Percentiles rank a stretch among this genome's conserved stretches.
These are phyloP conservation scores for Exophiala sp. DNA, from an alignment of 2,329 filamentous ascomycete species.

Conservation along the genomic window DNA sequence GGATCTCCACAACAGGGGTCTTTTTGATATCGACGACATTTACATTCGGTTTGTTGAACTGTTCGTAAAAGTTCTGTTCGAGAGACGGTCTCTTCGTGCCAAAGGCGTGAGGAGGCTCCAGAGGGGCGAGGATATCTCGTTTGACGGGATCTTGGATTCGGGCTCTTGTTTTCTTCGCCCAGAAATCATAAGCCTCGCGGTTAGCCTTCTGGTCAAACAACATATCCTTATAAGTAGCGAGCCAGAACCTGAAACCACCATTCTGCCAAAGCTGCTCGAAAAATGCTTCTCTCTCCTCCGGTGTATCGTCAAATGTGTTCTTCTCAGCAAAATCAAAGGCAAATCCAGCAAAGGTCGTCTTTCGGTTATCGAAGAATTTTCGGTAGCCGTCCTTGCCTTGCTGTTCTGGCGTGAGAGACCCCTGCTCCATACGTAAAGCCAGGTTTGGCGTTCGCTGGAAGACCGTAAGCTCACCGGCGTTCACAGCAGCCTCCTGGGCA, in stretches of 20 bases:
- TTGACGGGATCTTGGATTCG: slow-evolving; percentile 50
- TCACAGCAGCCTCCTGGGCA: slow-evolving; percentile 54
- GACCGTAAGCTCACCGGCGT: slow-evolving; percentile 47
- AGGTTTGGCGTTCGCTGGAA: slow-evolving; percentile 65
- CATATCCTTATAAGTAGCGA: slow-evolving; percentile 50
- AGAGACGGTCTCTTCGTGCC: slow-evolving; percentile 50
- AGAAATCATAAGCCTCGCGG: slow-evolving; percentile 52
- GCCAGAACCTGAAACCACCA: slow-evolving; percentile 55
- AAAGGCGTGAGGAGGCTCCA: slow-evolving; percentile 53
- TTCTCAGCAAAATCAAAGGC: slow-evolving; percentile 54
- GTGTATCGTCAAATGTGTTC: slow-evolving; percentile 23
- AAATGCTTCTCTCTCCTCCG: slow-evolving; percentile 37
- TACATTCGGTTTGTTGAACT: slow-evolving; percentile 37
- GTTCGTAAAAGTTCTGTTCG: slow-evolving; percentile 51
- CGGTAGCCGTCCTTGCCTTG: slow-evolving; percentile 1
- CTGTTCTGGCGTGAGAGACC: slow-evolving; percentile 36
- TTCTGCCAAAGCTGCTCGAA: slow-evolving; percentile 49
- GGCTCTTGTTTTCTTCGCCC: slow-evolving; percentile 49
- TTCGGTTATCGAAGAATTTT: neutral
- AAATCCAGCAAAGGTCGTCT: slow-evolving; percentile 27
- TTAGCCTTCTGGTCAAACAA: slow-evolving; percentile 48
- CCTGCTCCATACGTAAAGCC: slow-evolving; percentile 57
- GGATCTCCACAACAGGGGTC: no score
- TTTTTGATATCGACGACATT: slow-evolving; percentile 30
- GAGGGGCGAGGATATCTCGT: slow-evolving; percentile 52